phyloP scores from a whole-genome alignment of 225 moss, liverwort and hornwort genomes.

The Takakia lepidozioides region DNA sequence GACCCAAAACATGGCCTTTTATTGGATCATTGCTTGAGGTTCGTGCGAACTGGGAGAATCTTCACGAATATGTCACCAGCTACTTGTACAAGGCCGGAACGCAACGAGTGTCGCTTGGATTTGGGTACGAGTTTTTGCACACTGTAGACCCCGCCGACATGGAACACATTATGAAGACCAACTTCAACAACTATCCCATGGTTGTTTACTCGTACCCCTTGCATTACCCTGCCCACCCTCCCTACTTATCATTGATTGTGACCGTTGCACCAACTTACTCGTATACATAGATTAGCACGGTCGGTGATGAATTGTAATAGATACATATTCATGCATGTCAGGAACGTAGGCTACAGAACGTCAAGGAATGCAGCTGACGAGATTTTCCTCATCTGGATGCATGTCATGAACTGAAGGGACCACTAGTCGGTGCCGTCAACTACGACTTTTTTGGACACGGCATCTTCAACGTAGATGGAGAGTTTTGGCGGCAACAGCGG shows the following conservation, averaged over 20 bases:
- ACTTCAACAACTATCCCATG: constrained; percentile 10
- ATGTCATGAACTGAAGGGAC: constrained; percentile 21
- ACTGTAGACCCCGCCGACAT: constrained; percentile 4
- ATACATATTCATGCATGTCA: too few relatives aligned
- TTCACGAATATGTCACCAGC: constrained; percentile 7
- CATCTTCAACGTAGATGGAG: constrained; percentile 12
- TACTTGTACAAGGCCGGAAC: constrained; percentile 1
- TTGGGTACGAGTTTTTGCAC: neutral
- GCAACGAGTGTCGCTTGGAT: neutral
- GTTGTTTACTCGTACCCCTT: too few relatives aligned
- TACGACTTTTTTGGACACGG: constrained; percentile 7
- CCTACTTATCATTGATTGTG: too few relatives aligned
- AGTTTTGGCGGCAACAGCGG: constrained; percentile 6
- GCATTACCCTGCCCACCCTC: too few relatives aligned
- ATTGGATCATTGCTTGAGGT: constrained; percentile 3
- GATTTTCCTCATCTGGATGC: too few relatives aligned
- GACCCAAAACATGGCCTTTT: constrained; percentile 11
- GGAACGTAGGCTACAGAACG: too few relatives aligned
- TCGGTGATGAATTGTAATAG: too few relatives aligned
- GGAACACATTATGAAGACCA: constrained; percentile 14
- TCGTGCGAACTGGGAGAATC: neutral
- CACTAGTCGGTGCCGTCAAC: constrained; percentile 7
- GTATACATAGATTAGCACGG: too few relatives aligned
- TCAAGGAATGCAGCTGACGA: too few relatives aligned
- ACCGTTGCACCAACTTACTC: too few relatives aligned